phyloP scores from a whole-genome alignment of 768 basidiomycete species.

The Vararia minispora region DNA sequence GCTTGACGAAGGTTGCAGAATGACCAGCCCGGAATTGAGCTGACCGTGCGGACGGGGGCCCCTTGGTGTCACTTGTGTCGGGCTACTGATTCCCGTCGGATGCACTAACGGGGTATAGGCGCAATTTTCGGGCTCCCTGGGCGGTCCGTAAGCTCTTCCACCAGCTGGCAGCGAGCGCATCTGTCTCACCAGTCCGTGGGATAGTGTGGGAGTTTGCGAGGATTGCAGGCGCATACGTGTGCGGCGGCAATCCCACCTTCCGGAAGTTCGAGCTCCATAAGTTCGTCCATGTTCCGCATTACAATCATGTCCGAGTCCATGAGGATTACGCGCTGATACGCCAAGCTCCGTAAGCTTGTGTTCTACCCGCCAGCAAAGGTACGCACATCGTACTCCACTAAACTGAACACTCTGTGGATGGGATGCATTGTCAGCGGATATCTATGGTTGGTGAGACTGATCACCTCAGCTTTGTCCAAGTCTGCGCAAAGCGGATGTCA shows the following conservation, averaged over 20 bases:
- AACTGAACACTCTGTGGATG: constrained; percentile 44
- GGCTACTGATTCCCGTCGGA: constrained; percentile 36
- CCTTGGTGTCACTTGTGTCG: constrained; percentile 24
- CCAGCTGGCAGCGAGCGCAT: constrained; percentile 10
- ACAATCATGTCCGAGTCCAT: constrained; percentile 88
- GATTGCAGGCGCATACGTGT: constrained; percentile 94
- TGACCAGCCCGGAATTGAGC: constrained; percentile 85
- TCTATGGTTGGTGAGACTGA: constrained; percentile 1
- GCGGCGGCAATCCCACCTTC: constrained; percentile 73
- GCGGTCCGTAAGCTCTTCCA: constrained; percentile 1
- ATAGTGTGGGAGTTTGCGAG: constrained; percentile 73
- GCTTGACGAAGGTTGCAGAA: constrained; percentile 61
- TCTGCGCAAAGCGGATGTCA: constrained; percentile 45
- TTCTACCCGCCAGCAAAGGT: neutral
- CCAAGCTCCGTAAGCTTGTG: constrained; percentile 3
- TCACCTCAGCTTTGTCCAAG: constrained; percentile 53
- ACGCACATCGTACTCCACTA: constrained; percentile 55
- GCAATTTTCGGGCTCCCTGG: constrained; percentile 89
- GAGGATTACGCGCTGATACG: constrained; percentile 57
- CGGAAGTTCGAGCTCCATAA: constrained; percentile 42
- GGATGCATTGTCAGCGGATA: neutral
- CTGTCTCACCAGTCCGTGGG: constrained; percentile 71
- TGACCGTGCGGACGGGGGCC: constrained; percentile 70
- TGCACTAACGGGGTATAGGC: constrained; percentile 49
- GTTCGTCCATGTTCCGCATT: constrained; percentile 71